These are phyloP conservation scores for Ligustrum vulgare DNA, from an alignment of 257 asterid species.

Conservation along the genomic window DNA sequence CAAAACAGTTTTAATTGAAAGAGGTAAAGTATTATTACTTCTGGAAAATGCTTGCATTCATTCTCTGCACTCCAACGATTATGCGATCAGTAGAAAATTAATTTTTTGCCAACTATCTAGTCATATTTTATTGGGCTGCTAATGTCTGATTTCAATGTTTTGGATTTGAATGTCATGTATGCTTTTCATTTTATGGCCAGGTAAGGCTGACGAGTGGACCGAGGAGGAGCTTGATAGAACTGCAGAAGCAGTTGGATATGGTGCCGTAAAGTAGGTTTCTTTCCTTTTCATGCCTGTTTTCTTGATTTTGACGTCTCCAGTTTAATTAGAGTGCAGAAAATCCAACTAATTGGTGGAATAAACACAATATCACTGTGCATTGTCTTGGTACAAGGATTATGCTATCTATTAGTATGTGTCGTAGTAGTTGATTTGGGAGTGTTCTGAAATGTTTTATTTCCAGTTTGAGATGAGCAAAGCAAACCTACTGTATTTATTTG, in stretches of 20 bases:
- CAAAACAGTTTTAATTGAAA: conserved; percentile 63
- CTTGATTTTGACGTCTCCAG: no score
- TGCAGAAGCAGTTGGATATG: conserved; percentile 98
- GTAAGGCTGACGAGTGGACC: conserved; percentile 75
- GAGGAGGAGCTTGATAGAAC: conserved; percentile 83
- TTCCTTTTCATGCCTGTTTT: conserved; percentile 15
- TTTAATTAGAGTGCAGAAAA: no score
- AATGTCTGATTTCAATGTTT: not conserved
- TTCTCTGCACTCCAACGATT: conserved; percentile 3
- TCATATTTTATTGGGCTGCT: not conserved
- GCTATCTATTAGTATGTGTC: not conserved
- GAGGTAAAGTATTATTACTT: conserved; percentile 49
- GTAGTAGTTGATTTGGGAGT: not conserved
- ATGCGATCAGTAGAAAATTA: not conserved
- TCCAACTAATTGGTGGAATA: not conserved
- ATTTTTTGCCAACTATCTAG: not conserved
- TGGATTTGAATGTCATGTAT: not conserved
- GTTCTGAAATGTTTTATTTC: not conserved
- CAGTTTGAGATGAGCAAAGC: not conserved
- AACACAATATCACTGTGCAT: not conserved
- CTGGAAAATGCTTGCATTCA: not conserved
- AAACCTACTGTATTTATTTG: not conserved
- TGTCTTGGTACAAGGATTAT: conserved; percentile 2
- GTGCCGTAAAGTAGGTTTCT: conserved; percentile 82
- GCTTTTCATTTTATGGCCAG: conserved; percentile 43